Evolutionary conservation across 73 alveolate genomes (phyloP), one percentile per base, ranked within the genome.

Genomic region (Paramecium bursaria): DNA sequence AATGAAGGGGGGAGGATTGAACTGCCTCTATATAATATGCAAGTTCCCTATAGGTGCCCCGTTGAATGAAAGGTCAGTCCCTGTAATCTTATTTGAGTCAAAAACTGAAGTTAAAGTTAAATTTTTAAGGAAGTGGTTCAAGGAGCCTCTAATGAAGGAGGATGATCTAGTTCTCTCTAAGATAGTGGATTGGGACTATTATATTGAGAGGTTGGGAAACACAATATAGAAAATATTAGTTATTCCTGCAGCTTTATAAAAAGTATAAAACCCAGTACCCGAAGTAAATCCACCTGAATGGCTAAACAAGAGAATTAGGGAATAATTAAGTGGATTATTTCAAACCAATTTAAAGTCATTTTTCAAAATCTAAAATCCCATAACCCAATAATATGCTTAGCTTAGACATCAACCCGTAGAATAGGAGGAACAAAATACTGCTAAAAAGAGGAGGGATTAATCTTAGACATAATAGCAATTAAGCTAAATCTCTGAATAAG

Each of bases 181-280:
- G 49, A 95, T 98, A 48, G 93, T 98, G 44, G 99, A 98, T 87
- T 98, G 99, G 99, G 96, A 94, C 21, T 98, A 98, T 90, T 98
- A 98, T 91, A 98, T 97, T 90, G 99, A 98, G 82, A 97, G 99
- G 76, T 90, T 98, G n/a, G 94, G 96, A 9, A 95, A 95, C 23
- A 91, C 92, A 46, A 92, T 95, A 39, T 91, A 91, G 46, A 95
- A 95, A 92, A 75, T 95, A 30, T 86, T 95, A 48, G 90, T 92
- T 31, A 95, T 95, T 46, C 98, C 99, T 13, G 99, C 96, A 19
- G 91, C 93, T 26, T 53, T 90, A 35, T 95, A 94, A 85, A 87
- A 91, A 48, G 87, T 94, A 33, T 90, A 73, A 47, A 94, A 94
- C 53, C 97, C 97, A 14, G 73, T 79, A 33, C 97, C 97, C 22